Base-by-base conservation (phyloP, 768 basidiomycete genomes). In the Boletus tylopilopsis region DNA sequence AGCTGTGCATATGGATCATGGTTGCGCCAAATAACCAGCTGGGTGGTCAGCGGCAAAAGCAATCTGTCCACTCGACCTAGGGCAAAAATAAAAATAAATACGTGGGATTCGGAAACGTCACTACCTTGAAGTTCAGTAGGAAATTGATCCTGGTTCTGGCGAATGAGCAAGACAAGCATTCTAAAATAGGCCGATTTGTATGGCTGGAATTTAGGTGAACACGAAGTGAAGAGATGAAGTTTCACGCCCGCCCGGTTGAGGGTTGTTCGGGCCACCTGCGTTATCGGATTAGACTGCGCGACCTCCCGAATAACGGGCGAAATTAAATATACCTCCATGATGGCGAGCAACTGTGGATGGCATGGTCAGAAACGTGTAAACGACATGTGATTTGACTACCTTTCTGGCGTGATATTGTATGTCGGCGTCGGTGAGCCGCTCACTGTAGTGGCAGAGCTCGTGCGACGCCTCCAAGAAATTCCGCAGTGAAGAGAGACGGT, bases 121-220 rank as follows among this genome's bases (percentile, higher is more conserved):
- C 29, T 64, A 57, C 67, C 68, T 46, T 49, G 60, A 9, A 70
- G 55, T 13, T 70, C 68, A 0, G 32, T 12, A 18, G 43, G 41
- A 57, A 67, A 68, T 35, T 50, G 52, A 15, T 51, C 38, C 23
- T 68, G 60, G 25, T 71, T 73, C 41, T 65, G 63, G 53, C 72
- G 65, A 16, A 63, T 42, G 12, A 77, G 59, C 55, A 74, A 64
- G 35, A 68, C 65, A 35, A 82, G 67, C 47, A 81, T 63, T 53
- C 71, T 71, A 60, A 78, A 71, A 64, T 81, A 82, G 15, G 71
- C 72, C 33, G 64, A 59, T 65, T 80, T 82, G 65, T 73, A 70
- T 11, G 67, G 69, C 34, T 65, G 56, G 23, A 73, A 60, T 45
- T 64, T 57, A 24, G 68, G 54, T 19, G 74, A 64, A 58, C 80